Evolutionary conservation across 306 rosid genomes (phyloP).

Genomic region (Pachyrhizus erosus): DNA sequence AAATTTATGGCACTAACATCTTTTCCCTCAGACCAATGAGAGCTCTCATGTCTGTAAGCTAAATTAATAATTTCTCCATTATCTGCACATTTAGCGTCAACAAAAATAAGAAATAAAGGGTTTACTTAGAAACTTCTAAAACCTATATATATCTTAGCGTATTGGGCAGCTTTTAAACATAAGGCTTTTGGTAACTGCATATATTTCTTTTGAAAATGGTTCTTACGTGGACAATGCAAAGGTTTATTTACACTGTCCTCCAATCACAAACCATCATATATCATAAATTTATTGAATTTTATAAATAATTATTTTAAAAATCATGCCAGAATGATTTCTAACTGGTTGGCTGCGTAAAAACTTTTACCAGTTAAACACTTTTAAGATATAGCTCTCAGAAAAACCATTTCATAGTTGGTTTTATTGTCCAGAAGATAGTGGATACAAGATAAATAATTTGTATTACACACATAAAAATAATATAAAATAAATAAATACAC

Average conservation of each 20-base stretch:
- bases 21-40: slow-evolving; percentile 51
- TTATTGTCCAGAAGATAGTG: not conserved
- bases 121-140: not conserved
- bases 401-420: not conserved
- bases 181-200: not conserved
- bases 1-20: slow-evolving; percentile 49
- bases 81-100: slow-evolving; percentile 55
- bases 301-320: not conserved
- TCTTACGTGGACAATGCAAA: not conserved
- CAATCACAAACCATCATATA: not conserved
- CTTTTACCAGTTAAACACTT: not conserved
- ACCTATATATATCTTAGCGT: too few species aligned
- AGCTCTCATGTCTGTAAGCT: slow-evolving; percentile 48
- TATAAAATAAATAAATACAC: too few species aligned
- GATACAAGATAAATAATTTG: not conserved
- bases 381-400: not conserved
- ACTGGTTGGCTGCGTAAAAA: not conserved
- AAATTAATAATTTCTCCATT: slow-evolving; percentile 84
- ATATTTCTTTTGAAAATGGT: not conserved
- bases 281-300: not conserved
- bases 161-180: not conserved
- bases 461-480: not conserved
- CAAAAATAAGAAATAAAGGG: slow-evolving; percentile 11
- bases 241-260: not conserved
- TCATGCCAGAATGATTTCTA: not conserved